Base-by-base conservation (phyloP, 169 alveolate genomes). In the Plasmodium adleri region DNA sequence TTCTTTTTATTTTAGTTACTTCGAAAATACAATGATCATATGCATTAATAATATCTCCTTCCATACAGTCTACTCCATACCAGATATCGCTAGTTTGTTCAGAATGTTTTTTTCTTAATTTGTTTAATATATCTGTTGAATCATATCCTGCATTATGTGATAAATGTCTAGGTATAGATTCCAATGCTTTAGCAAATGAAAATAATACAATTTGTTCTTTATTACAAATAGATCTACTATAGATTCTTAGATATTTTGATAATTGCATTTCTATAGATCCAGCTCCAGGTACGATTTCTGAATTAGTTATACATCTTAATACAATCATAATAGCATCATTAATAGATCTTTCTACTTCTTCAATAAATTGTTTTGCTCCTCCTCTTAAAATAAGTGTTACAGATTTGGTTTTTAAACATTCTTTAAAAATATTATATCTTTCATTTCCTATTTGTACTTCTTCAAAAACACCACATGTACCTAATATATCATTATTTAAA, bases 321-420 rank as follows among this genome's bases (percentile, higher is more conserved):
- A 97, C 99, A 15, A 98, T 95, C 99, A 97, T 97, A 32, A 98
- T 96, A 49, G 99, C 99, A 92, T 98, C 99, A 90, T 98, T 95
- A 13, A 98, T 94, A 7, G 99, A 97, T 87, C 99, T 94, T 88
- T 98, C 99, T 43, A 99, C 98, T 93, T 98, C 99, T 68, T 97
- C 99, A 58, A 98, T 96, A 92, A 98, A 98, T 95, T 98, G 99
- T 80, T 96, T 98, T 10, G 99, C 99, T 13, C 99, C 99, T 13
- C 99, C 99, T 89, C 99, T 94, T 71, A 98, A 94, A 52, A 98
- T 95, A 52, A 98, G 95, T 5, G 99, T 98, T 24, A 99, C 98
- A 3, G 99, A 89, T 90, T 95, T 93, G 1, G 99, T 94, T 78
- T 95, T 92, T 12, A 97, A 95, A 93, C 99, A 98, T 32, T 96